These are phyloP conservation scores for Rhizophagus prolifer DNA, from an alignment of 192 early-diverging fungal species.

Conservation along the genomic window DNA sequence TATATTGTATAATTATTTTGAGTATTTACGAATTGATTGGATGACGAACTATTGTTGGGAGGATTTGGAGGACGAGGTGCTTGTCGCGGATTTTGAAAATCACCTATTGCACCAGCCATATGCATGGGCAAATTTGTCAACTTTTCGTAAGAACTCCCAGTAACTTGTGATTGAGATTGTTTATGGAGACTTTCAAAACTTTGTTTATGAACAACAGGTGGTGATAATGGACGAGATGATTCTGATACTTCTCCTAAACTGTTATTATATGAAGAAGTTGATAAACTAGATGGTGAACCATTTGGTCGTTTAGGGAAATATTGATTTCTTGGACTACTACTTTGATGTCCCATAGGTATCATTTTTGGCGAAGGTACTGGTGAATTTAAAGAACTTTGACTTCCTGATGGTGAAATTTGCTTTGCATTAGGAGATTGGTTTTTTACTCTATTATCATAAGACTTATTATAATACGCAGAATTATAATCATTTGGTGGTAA, in stretches of 20 bases:
- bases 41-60: background rate
- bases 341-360: background rate
- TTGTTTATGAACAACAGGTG: background rate
- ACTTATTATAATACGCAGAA: background rate
- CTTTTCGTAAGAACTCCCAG: background rate
- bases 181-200: background rate
- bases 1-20: background rate
- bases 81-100: conserved; percentile 19
- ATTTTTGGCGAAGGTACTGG: background rate
- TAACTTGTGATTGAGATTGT: background rate
- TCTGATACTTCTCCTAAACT: background rate
- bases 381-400: background rate
- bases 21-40: background rate
- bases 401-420: background rate
- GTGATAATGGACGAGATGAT: background rate
- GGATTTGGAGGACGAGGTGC: background rate
- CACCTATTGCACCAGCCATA: background rate
- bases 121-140: background rate
- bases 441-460: background rate
- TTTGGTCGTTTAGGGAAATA: background rate
- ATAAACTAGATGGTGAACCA: background rate
- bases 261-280: background rate
- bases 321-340: background rate
- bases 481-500: background rate
- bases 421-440: background rate